Conservation (phyloP, 306 rosid species). For the Vigna unguiculata region DNA sequence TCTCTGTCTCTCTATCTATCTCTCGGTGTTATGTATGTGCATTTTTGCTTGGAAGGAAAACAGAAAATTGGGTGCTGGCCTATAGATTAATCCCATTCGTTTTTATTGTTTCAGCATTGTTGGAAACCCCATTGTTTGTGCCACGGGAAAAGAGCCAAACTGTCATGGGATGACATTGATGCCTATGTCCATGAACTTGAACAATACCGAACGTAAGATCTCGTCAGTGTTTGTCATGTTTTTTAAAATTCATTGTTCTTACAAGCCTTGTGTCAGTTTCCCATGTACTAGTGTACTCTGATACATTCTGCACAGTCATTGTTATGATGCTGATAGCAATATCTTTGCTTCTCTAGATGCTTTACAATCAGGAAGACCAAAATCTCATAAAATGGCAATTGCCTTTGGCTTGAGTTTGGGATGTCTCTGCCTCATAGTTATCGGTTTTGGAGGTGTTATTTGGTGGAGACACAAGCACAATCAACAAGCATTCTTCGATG, state of each 20-base stretch:
- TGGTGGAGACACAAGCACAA: constrained; percentile 87
- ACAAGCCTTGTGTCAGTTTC: constrained; percentile 10
- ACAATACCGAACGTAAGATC: constrained; percentile 64
- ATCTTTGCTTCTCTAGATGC: constrained; percentile 63
- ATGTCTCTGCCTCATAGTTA: constrained; percentile 75
- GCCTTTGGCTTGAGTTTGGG: constrained; percentile 90
- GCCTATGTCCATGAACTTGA: constrained; percentile 96
- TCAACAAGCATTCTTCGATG: constrained; percentile 81
- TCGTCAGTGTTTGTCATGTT: constrained; percentile 4
- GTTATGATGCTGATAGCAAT: constrained; percentile 45
- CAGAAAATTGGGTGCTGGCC: constrained; percentile 23
- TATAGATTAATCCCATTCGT: background rate
- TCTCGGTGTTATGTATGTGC: background rate
- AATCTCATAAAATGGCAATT: constrained; percentile 76
- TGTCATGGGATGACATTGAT: constrained; percentile 78
- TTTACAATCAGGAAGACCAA: constrained; percentile 61
- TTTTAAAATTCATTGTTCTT: background rate
- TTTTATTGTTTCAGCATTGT: constrained; percentile 67
- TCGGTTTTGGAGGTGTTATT: constrained; percentile 76
- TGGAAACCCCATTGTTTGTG: constrained; percentile 90
- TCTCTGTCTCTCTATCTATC: constrained; percentile 30
- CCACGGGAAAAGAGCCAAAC: constrained; percentile 77
- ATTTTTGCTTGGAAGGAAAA: constrained; percentile 28
- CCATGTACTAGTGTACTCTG: background rate
- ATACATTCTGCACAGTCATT: constrained; percentile 17